Base-by-base conservation (phyloP, 306 rosid genomes). In the Trifolium pratense region DNA sequence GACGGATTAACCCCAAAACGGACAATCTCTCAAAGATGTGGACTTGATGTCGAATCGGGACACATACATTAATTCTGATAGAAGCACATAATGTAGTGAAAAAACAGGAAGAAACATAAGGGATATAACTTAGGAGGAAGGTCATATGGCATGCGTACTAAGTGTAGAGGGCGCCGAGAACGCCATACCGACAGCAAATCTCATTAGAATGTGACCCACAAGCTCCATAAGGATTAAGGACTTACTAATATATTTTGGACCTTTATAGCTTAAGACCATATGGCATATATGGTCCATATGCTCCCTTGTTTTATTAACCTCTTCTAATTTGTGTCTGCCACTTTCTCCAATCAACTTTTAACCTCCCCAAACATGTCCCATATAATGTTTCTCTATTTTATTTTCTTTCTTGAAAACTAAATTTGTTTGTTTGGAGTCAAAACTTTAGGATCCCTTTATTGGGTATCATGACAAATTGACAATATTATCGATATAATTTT, bases 131-230 rank as follows among this genome's bases (percentile, higher is more conserved):
- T 68, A 23, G 48, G 34, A 26, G 6, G 10, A 15, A 66, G 48
- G 20, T 15, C 11, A 63, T n/a, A 73, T 51, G 55, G 65, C 20
- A 34, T 71, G 75, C 7, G 16, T 25, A 70, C 43, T 42, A 53
- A 34, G 5, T 55, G 5, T 55, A 16, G 68, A 31, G 51, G 70
- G 55, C 60, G 75, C 52, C 8, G n/a, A 46, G 79, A 65, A 77
- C 34, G 60, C 76, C 71, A 53, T 68, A 57, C 87, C 85, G 92
- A 89, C 88, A 89, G 46, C 73, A 87, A 80, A 82, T 75, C 68
- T 57, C 37, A 79, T 46, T 64, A 83, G 71, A 84, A 84, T 84
- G 90, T 52, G 91, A 76, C 92, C 97, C 89, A 84, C 84, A 63
- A 57, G 57, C 60, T 70, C 70, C 68, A 62, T 55, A 20, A 10